Conservation (phyloP, 352 stramenopile genomes). For the Phytophthora fragariaefolia region DNA sequence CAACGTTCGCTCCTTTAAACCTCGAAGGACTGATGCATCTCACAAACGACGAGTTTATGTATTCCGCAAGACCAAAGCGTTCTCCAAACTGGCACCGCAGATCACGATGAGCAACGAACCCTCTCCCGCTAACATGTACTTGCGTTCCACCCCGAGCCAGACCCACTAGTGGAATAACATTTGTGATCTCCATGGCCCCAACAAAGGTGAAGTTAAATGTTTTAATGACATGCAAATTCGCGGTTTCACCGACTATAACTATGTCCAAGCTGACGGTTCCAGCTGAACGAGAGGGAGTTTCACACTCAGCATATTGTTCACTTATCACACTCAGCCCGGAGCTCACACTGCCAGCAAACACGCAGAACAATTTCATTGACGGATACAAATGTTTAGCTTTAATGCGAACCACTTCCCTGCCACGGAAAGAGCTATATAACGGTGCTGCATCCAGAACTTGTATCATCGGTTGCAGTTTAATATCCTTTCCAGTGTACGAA, state of each 20-base stretch:
- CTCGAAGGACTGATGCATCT: conserved; percentile 42
- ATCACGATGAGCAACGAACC: conserved; percentile 39
- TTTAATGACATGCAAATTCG: conserved; percentile 5
- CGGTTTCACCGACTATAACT: conserved; percentile 6
- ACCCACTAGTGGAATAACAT: conserved; percentile 27
- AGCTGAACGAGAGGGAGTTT: conserved; percentile 31
- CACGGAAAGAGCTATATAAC: conserved; percentile 37
- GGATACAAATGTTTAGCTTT: conserved; percentile 26
- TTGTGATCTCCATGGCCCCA: conserved; percentile 40
- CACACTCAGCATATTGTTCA: conserved; percentile 30
- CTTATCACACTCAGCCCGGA: conserved; percentile 12
- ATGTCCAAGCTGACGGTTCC: conserved; percentile 32
- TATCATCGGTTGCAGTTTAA: conserved; percentile 20
- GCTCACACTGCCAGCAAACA: conserved; percentile 31
- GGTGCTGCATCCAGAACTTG: conserved; percentile 26
- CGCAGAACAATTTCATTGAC: conserved; percentile 30
- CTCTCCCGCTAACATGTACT: conserved; percentile 40
- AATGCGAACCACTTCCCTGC: conserved; percentile 40
- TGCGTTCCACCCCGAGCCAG: conserved; percentile 38
- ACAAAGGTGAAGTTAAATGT: conserved; percentile 48
- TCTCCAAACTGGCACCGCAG: conserved; percentile 49
- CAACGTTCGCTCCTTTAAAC: conserved; percentile 17
- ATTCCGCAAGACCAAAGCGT: conserved; percentile 20
- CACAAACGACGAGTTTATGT: conserved; percentile 38
- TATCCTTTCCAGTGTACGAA: conserved; percentile 25